Evolutionary conservation across 352 stramenopile genomes (phyloP), one percentile per base, ranked within the genome.

Genomic region (Globisporangium nodosum): DNA sequence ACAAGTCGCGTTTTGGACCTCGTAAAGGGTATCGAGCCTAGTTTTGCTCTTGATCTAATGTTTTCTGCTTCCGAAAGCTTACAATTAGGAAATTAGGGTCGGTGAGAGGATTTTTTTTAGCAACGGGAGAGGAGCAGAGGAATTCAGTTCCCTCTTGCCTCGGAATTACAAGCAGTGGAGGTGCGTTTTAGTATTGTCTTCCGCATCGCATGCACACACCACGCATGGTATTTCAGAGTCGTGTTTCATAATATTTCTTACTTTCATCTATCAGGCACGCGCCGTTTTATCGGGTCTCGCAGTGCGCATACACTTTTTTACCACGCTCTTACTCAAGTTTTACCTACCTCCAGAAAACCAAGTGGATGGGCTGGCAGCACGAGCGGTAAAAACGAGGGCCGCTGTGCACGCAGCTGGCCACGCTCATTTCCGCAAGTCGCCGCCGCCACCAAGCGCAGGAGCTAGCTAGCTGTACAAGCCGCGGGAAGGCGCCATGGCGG

Each of bases 51-150:
- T 27, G 24, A 27, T 27, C 24, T 27, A 27, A 27, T 27, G 24
- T 27, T 27, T 27, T 3, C 24, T 27, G 24, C 24, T 27, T 27
- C 24, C 24, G 24, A 27, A 27, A 27, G 24, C 24, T 3, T 1
- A 27, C 24, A 27, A 27, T 27, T 27, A 27, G 24, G 24, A 27
- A 27, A 27, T 27, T 27, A 27, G 24, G 24, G 24, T 87, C 68
- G 33, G 89, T 62, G 33, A 37, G 33, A 11, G 33, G 33, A 37
- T 37, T 60, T 88, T 33, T 70, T 64, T 30, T 56, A 52, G 0
- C 60, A 70, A 20, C 66, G 77, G 4, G 62, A 89, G 52, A 74
- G 88, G 58, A 49, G 52, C 24, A 46, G 59, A 1, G 71, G 68
- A 37, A 37, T 37, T 37, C 33, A 37, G 33, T 37, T 37, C 33